These are phyloP conservation scores for Mrakia blollopis DNA, from an alignment of 768 basidiomycete genomes.

Conservation along the genomic window DNA sequence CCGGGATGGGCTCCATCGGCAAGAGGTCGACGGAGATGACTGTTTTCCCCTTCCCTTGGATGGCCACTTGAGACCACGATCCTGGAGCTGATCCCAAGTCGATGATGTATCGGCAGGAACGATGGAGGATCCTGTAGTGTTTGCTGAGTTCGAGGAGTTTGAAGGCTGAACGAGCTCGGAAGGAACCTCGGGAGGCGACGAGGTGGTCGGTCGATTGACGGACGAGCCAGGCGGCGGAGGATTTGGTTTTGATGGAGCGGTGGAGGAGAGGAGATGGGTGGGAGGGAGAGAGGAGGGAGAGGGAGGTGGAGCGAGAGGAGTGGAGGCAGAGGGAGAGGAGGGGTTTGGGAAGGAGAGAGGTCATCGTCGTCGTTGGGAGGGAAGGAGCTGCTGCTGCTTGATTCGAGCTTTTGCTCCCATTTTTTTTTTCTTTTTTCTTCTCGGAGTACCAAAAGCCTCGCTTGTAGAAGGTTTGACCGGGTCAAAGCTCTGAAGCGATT, in stretches of 20 bases:
- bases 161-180: constrained; percentile 83
- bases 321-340: not conserved
- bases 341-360: not conserved
- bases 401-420: too few species aligned
- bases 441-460: too few species aligned
- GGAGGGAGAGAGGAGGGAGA: not conserved
- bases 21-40: constrained; percentile 80
- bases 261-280: not conserved
- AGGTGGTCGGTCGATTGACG: constrained; percentile 44
- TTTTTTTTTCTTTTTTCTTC: too few species aligned
- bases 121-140: constrained; percentile 51
- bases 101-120: constrained; percentile 48
- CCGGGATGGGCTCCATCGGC: constrained; percentile 63
- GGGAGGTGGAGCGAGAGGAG: not conserved
- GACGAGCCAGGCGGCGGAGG: not conserved
- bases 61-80: constrained; percentile 78
- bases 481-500: too few species aligned
- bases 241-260: not conserved
- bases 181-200: constrained; percentile 47
- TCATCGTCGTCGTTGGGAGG: not conserved
- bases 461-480: too few species aligned
- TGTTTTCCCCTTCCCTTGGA: constrained; percentile 44
- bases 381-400: not conserved
- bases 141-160: constrained; percentile 78
- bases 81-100: constrained; percentile 66